Base-by-base conservation (phyloP, 176 grass and related monocot species). In the Aegilops speltoides region DNA sequence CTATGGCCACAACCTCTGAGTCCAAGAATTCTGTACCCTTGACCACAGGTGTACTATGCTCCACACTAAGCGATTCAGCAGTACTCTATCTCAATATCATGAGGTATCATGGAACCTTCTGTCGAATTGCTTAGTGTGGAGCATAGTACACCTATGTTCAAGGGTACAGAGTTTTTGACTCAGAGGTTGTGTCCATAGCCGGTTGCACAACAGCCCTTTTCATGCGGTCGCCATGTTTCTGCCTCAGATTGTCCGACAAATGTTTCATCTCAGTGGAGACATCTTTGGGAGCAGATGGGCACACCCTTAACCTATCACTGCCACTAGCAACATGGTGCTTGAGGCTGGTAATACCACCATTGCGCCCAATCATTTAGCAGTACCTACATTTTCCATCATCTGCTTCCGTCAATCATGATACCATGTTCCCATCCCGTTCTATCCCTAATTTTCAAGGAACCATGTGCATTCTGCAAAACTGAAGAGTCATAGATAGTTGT, bases 361-460 rank as follows among this genome's bases (percentile, higher is more conserved):
- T 57, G 54, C 19, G 54, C 54, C 54, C 19, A 20, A 57, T 8
- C 54, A 20, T 57, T 7, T 17, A 8, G 54, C 17, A 57, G 6
- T 57, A 8, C 17, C 4, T 57, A 2, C 54, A 57, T 19, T 57
- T 57, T 57, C 19, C 54, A 57, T 1, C 19, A 2, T 57, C 6
- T 57, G 19, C 19, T 57, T 57, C 19, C 19, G 7, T 20, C 17
- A 57, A 22, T 57, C 17, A 57, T 57, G 54, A 8, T 57, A 57
- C 54, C 54, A 20, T 57, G 54, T 8, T 17, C 54, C 54, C 54
- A 20, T 20, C 54, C 54, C 19, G 0, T 57, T 57, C 3, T 82
- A 75, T 86, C 88, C 48, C 32, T 79, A 22, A 59, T 79, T 82
- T 66, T 63, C 73, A 25, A 54, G 8, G 50, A 76, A 50, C 3